Evolutionary conservation across 2,329 filamentous ascomycete species (phyloP).

Genomic region (Paradendryphiella salina): DNA sequence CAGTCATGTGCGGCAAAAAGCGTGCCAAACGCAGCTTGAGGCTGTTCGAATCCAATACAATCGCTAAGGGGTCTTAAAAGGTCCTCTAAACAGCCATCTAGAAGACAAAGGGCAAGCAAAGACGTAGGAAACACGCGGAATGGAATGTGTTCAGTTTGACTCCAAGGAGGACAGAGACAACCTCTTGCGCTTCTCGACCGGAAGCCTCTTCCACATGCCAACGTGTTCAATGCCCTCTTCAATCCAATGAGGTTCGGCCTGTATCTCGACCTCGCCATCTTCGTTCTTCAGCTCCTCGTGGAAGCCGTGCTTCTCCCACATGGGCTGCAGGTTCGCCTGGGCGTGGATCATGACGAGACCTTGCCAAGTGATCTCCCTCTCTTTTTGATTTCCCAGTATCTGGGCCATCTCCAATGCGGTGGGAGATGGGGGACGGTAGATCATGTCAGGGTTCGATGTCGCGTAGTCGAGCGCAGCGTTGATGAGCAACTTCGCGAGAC

Average conservation of each 20-base stretch:
- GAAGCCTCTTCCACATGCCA: slow-evolving; percentile 71
- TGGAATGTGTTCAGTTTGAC: background rate
- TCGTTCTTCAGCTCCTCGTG: slow-evolving; percentile 71
- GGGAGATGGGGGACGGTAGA: slow-evolving; percentile 47
- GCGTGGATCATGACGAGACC: slow-evolving; percentile 81
- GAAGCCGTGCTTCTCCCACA: slow-evolving; percentile 77
- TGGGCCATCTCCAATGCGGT: slow-evolving; percentile 49
- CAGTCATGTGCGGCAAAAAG: background rate
- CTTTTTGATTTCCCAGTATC: slow-evolving; percentile 49
- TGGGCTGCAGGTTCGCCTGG: slow-evolving; percentile 65
- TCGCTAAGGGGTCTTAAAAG: background rate
- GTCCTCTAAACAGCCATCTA: background rate
- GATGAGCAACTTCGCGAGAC: slow-evolving; percentile 68
- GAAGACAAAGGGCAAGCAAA: background rate
- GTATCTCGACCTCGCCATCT: slow-evolving; percentile 35
- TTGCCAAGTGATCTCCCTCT: slow-evolving; percentile 62
- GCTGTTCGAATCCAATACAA: background rate
- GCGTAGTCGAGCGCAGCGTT: slow-evolving; percentile 71
- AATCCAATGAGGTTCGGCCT: slow-evolving; percentile 60
- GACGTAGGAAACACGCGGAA: background rate
- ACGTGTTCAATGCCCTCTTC: slow-evolving; percentile 86
- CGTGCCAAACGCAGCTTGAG: background rate
- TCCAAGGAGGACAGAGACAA: slow-evolving; percentile 17
- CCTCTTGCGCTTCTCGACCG: slow-evolving; percentile 17
- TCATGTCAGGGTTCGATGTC: slow-evolving; percentile 57